These are phyloP conservation scores for Teunomyces lycoperdinae DNA, from an alignment of 805 yeast genomes.

Conservation along the genomic window DNA sequence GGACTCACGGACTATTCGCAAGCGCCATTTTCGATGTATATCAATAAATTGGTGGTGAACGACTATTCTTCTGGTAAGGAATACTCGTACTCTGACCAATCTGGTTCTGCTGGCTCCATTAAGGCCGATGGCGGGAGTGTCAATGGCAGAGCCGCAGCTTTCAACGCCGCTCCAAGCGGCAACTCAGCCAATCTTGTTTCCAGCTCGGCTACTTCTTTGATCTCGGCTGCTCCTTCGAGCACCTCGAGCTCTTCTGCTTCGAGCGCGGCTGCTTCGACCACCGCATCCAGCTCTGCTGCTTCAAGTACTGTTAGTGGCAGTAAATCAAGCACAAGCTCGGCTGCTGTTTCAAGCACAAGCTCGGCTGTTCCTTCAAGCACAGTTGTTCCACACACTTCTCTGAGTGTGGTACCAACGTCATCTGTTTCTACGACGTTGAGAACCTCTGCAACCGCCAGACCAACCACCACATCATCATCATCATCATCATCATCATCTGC, in stretches of 20 bases:
- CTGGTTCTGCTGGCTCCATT: constrained; percentile 63
- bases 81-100: constrained; percentile 46
- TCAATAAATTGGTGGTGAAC: constrained; percentile 57
- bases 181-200: constrained; percentile 22
- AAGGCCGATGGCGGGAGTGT: constrained; percentile 55
- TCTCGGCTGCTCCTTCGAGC: constrained; percentile 5
- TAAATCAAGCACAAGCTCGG: constrained; percentile 1
- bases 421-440: constrained; percentile 18
- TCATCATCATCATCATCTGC: constrained; percentile 12
- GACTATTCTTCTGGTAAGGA: constrained; percentile 64
- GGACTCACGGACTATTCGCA: constrained; percentile 62
- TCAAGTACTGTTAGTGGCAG: constrained; percentile 3
- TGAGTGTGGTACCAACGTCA: not conserved
- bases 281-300: constrained; percentile 3
- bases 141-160: constrained; percentile 54
- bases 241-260: constrained; percentile 11
- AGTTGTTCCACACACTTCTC: not conserved
- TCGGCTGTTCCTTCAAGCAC: not conserved
- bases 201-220: constrained; percentile 11
- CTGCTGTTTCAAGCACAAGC: constrained; percentile 8
- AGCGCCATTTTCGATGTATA: constrained; percentile 68
- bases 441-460: constrained; percentile 15
- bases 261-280: not conserved
- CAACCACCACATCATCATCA: constrained; percentile 17
- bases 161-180: constrained; percentile 34